Evolutionary conservation across 2,329 filamentous ascomycete genomes (phyloP).

Genomic region (Aphanoascus verrucosus): DNA sequence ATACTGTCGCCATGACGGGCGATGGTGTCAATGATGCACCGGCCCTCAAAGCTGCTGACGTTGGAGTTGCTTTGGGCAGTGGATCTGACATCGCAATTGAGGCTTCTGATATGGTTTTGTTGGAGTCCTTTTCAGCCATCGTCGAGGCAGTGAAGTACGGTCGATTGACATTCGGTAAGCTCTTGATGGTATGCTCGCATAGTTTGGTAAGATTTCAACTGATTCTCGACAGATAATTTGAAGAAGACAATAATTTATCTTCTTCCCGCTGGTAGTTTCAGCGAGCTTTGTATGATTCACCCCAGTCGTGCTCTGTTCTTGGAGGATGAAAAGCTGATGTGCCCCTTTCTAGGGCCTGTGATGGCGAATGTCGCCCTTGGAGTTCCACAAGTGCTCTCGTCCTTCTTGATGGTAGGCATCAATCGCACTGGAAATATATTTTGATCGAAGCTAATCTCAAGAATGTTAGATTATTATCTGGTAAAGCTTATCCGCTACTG

Average conservation of each 20-base stretch:
- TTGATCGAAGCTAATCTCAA: neutral
- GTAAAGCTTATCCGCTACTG: slow-evolving; percentile 25
- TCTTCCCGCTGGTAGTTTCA: slow-evolving; percentile 61
- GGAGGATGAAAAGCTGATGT: neutral
- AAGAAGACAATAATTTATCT: slow-evolving; percentile 69
- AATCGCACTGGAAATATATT: neutral
- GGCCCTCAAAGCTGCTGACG: slow-evolving; percentile 48
- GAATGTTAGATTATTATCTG: slow-evolving; percentile 47
- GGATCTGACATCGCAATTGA: slow-evolving; percentile 53
- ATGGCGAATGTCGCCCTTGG: slow-evolving; percentile 63
- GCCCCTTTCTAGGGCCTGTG: slow-evolving; percentile 47
- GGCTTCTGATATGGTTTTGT: slow-evolving; percentile 51
- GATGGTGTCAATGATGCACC: slow-evolving; percentile 43
- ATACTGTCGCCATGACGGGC: slow-evolving; percentile 46
- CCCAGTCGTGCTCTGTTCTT: neutral
- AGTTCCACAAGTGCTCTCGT: slow-evolving; percentile 60
- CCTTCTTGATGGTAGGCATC: slow-evolving; percentile 51
- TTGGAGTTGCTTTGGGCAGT: slow-evolving; percentile 49
- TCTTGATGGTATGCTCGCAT: neutral
- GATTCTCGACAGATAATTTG: slow-evolving; percentile 48
- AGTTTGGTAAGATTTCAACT: slow-evolving; percentile 3
- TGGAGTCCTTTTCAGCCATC: slow-evolving; percentile 61
- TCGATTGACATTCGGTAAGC: slow-evolving; percentile 53
- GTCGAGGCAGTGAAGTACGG: slow-evolving; percentile 63
- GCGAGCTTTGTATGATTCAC: slow-evolving; percentile 47